Base-by-base conservation (phyloP, 352 stramenopile genomes). In the Blastocystis sp. region DNA sequence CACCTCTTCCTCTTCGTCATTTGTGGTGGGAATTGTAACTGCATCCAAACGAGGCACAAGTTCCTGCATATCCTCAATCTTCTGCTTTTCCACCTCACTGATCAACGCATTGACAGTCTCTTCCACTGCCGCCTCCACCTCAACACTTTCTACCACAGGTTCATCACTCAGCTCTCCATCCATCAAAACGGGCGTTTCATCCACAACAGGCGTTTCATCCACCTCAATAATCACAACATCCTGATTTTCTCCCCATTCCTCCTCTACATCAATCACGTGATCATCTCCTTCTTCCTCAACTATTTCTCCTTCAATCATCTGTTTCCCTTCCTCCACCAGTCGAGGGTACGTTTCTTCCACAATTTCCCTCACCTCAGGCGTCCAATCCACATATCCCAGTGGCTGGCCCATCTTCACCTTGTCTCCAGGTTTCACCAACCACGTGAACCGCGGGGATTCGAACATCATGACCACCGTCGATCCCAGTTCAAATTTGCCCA, bases 301-400 rank as follows among this genome's bases (percentile, higher is more conserved):
- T 18, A 8, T 18, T 59, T 79, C 50, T n/a, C n/a, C 55, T 55
- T 93, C 91, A 65, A 94, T 76, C 43, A 78, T 62, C 66, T 78
- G 73, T 53, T 89, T 26, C 9, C 78, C 78, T 20, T 41, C 18
- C 20, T 16, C n/a, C 39, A 89, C 78, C 43, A 89, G 0, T 30
- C 41, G 56, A 7, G 43, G 45, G 8, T 76, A 62, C 34, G 54
- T 26, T 7, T 56, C 18, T 8, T 39, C 66, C 50, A 76, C 78
- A n/a, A 89, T 76, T 2, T 24, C 66, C 45, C 68, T 30, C 18
- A 89, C 78, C 0, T 62, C 56, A 26, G 55, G 56, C 3, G 78
- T 76, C 18, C 78, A n/a, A 1, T 95, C 92, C 30, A 95, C 93
- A 87, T 94, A 94, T 73, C 54, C 78, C 7, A 89, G 26, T 18